Evolutionary conservation across 1,284 basidiomycete species (phyloP).

Genomic region (Rhodofomes roseus): DNA sequence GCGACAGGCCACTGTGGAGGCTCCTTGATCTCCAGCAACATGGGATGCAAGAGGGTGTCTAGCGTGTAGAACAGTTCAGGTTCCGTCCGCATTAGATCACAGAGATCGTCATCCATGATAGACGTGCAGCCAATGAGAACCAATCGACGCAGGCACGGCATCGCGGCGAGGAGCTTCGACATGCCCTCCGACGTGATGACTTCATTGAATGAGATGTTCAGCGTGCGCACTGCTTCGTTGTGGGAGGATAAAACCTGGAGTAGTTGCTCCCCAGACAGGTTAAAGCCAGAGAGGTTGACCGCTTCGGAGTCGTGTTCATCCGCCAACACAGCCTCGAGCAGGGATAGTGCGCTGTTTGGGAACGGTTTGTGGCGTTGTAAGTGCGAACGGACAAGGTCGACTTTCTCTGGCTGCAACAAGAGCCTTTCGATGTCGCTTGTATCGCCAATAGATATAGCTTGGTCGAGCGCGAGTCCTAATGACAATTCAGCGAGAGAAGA

Average conservation of each 20-base stretch:
- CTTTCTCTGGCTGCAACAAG: slow-evolving; percentile 25
- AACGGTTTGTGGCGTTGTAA: slow-evolving; percentile 20
- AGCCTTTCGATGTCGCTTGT: slow-evolving; percentile 22
- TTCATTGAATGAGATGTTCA: slow-evolving; percentile 25
- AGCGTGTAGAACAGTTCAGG: slow-evolving; percentile 24
- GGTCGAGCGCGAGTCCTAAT: slow-evolving; percentile 22
- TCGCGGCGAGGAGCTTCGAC: slow-evolving; percentile 12
- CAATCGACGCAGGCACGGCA: slow-evolving; percentile 22
- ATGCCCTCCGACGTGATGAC: slow-evolving; percentile 18
- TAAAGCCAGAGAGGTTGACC: slow-evolving; percentile 23
- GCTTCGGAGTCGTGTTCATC: slow-evolving; percentile 7
- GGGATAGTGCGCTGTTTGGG: slow-evolving; percentile 18
- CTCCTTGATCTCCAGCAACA: slow-evolving; percentile 9
- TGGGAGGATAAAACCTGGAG: slow-evolving; percentile 11
- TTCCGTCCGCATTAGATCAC: slow-evolving; percentile 15
- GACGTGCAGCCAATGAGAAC: slow-evolving; percentile 23
- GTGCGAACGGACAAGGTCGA: slow-evolving; percentile 11
- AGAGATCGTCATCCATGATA: slow-evolving; percentile 21
- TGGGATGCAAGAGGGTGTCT: slow-evolving; percentile 27
- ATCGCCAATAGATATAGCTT: slow-evolving; percentile 22
- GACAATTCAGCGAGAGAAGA: slow-evolving; percentile 27
- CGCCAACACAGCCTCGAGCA: slow-evolving; percentile 18
- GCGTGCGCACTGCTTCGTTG: slow-evolving; percentile 10
- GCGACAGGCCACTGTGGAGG: not conserved
- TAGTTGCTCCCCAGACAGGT: slow-evolving; percentile 21